Percentiles rank a stretch among this genome's conserved stretches.
Conservation (phyloP, 495 filamentous ascomycete species). For the Aspergillus diversus region DNA sequence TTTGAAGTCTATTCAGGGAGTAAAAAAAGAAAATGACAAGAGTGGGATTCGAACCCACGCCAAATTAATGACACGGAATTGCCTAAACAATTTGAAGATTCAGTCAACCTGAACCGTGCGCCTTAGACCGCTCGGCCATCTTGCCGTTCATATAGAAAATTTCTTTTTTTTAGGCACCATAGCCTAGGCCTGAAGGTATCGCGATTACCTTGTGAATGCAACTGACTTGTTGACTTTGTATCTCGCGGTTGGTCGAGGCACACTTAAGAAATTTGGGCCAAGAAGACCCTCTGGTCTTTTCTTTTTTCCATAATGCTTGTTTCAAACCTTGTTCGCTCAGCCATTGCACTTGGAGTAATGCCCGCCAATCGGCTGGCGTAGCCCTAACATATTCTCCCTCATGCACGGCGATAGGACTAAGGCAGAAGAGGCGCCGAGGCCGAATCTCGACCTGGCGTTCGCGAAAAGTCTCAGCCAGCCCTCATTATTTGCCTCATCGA, state of each 20-base stretch:
- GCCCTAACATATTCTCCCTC: not conserved
- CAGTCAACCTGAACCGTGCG: slow-evolving; percentile 22
- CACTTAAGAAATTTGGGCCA: too few relatives aligned
- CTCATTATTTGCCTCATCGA: not conserved
- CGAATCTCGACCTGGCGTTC: not conserved
- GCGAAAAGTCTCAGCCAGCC: not conserved
- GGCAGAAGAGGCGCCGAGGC: not conserved
- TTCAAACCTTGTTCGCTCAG: too few relatives aligned
- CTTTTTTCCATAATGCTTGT: too few relatives aligned
- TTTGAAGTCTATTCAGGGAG: too few relatives aligned
- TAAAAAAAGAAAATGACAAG: slow-evolving; percentile 46
- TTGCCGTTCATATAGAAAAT: too few relatives aligned
- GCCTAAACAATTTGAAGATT: too few relatives aligned
- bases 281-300: too few relatives aligned
- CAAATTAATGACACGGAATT: slow-evolving; percentile 27
- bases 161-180: too few relatives aligned
- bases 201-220: too few relatives aligned
- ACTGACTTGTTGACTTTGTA: too few relatives aligned
- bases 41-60: slow-evolving; percentile 53
- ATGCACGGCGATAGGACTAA: not conserved
- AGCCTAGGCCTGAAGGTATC: too few relatives aligned
- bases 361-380: not conserved
- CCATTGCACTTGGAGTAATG: not conserved
- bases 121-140: slow-evolving; percentile 28
- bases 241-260: too few relatives aligned